These are phyloP conservation scores for Nannizzia gypsea DNA, from an alignment of 2,329 filamentous ascomycete genomes.

Conservation along the genomic window DNA sequence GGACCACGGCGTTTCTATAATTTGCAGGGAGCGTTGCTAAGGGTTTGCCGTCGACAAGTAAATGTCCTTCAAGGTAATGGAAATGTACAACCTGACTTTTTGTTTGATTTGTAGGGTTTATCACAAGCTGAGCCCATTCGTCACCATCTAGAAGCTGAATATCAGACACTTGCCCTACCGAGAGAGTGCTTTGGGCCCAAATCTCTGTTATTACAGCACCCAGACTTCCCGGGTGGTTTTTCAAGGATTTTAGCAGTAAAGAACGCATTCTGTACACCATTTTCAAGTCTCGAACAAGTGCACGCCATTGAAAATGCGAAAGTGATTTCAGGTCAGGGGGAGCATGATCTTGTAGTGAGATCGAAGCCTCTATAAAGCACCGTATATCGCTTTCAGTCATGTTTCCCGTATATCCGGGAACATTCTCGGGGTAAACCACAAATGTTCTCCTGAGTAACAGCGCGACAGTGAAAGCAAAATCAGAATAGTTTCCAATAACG, in stretches of 20 bases:
- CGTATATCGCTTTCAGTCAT: not conserved
- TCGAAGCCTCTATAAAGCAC: constrained; percentile 11
- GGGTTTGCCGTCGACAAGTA: constrained; percentile 24
- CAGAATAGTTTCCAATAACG: constrained; percentile 14
- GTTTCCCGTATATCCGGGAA: constrained; percentile 3
- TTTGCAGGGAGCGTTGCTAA: constrained; percentile 21
- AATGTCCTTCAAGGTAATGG: constrained; percentile 24
- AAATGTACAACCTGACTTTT: constrained; percentile 16
- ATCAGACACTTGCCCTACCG: not conserved
- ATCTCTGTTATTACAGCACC: constrained; percentile 27
- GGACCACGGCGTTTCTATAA: constrained; percentile 18
- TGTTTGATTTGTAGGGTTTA: not conserved
- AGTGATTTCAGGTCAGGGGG: constrained; percentile 26
- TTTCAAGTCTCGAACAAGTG: constrained; percentile 40
- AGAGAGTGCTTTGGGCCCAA: constrained; percentile 31
- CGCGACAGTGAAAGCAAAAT: constrained; percentile 14
- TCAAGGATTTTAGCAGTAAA: constrained; percentile 28
- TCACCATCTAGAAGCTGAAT: not conserved
- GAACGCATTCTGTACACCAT: constrained; percentile 29
- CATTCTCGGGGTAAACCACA: constrained; percentile 8
- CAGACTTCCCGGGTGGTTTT: constrained; percentile 20
- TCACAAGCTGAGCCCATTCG: constrained; percentile 3
- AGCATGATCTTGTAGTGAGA: constrained; percentile 38
- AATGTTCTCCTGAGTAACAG: constrained; percentile 15
- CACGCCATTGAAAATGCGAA: constrained; percentile 23